phyloP scores from a whole-genome alignment of 192 early-diverging fungal genomes.

The Backusella sp. region DNA sequence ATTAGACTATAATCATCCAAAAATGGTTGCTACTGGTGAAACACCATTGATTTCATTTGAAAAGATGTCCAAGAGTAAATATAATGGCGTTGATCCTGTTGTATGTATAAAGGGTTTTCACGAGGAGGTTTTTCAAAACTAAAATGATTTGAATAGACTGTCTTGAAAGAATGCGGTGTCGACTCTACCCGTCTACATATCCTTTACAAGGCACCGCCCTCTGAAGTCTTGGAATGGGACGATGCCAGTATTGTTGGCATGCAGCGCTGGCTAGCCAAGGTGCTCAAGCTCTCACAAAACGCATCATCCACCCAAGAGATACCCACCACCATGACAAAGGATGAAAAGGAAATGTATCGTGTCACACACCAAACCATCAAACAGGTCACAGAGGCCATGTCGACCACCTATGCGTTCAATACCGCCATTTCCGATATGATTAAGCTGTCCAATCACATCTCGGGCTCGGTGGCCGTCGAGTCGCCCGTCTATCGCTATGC shows the following conservation, averaged over 20 bases:
- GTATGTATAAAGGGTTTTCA: slow-evolving; percentile 33
- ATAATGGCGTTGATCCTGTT: slow-evolving; percentile 88
- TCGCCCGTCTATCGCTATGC: slow-evolving; percentile 55
- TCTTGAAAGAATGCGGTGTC: slow-evolving; percentile 67
- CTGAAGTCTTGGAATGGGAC: slow-evolving; percentile 91
- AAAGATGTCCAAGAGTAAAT: slow-evolving; percentile 98
- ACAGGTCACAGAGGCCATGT: slow-evolving; percentile 51
- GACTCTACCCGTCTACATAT: slow-evolving; percentile 86
- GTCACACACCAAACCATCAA: slow-evolving; percentile 51
- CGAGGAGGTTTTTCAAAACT: neutral
- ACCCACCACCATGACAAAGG: slow-evolving; percentile 37
- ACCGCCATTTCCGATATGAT: slow-evolving; percentile 84
- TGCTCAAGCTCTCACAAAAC: slow-evolving; percentile 37
- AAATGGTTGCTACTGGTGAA: slow-evolving; percentile 61
- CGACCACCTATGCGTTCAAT: slow-evolving; percentile 56
- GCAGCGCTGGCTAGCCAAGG: slow-evolving; percentile 77
- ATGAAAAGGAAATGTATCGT: slow-evolving; percentile 53
- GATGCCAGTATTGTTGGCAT: slow-evolving; percentile 89
- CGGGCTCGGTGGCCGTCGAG: neutral
- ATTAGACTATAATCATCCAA: slow-evolving; percentile 43
- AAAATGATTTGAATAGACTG: slow-evolving; percentile 23
- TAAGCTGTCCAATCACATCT: slow-evolving; percentile 61
- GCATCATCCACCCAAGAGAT: neutral
- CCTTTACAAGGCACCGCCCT: slow-evolving; percentile 85
- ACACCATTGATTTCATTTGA: slow-evolving; percentile 66